Percentiles rank a stretch among this genome's conserved stretches.
These are phyloP conservation scores for Pythium biforme DNA, from an alignment of 352 stramenopile genomes.

Conservation along the genomic window DNA sequence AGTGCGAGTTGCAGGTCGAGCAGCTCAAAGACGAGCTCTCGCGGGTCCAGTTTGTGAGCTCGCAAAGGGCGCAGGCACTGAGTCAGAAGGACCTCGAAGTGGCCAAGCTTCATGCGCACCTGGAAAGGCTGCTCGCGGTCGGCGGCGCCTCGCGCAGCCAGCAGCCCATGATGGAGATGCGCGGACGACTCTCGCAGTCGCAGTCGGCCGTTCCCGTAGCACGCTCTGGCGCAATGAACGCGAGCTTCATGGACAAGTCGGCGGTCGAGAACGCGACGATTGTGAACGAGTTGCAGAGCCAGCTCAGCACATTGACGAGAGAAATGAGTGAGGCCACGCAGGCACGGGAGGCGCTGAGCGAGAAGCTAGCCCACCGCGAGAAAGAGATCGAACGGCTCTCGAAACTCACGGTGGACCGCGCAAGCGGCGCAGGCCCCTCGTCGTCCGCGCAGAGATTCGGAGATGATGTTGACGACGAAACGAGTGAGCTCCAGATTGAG, in stretches of 20 bases:
- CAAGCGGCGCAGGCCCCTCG: background rate
- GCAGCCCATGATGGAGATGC: conserved; percentile 26
- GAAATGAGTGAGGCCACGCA: conserved; percentile 49
- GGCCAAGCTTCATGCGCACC: conserved; percentile 58
- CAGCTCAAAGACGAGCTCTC: conserved; percentile 68
- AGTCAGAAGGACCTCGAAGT: conserved; percentile 67
- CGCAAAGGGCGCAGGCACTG: conserved; percentile 52
- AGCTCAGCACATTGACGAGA: conserved; percentile 40
- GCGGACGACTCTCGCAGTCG: conserved; percentile 23
- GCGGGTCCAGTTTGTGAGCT: conserved; percentile 68
- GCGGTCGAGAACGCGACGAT: conserved; percentile 29
- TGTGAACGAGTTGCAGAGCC: conserved; percentile 43
- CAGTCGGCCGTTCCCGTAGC: conserved; percentile 1
- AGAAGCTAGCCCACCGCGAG: conserved; percentile 63
- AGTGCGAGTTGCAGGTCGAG: conserved; percentile 63
- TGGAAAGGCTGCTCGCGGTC: conserved; percentile 52
- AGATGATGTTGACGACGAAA: conserved; percentile 28
- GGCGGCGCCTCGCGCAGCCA: conserved; percentile 23
- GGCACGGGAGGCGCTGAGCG: conserved; percentile 39
- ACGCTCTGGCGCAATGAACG: background rate
- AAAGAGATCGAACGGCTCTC: conserved; percentile 65
- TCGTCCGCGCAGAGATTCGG: background rate
- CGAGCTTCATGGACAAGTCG: conserved; percentile 17
- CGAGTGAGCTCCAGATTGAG: conserved; percentile 59
- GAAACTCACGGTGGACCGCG: conserved; percentile 40